Evolutionary conservation across 2,329 filamentous ascomycete genomes (phyloP).

Genomic region (Hysterium pulicare): DNA sequence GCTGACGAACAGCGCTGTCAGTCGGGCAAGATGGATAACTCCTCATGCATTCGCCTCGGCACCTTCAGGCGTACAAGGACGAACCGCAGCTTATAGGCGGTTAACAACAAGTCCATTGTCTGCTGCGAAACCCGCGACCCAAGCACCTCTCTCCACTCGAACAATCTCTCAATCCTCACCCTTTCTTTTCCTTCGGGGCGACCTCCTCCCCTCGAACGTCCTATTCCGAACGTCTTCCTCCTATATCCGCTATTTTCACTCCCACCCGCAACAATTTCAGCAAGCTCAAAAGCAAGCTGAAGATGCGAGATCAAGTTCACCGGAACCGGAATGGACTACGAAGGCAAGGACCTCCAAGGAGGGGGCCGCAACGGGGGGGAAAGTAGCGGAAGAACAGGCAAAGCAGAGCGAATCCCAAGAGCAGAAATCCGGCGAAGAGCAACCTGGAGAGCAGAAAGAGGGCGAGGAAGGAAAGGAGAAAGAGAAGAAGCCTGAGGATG

Average conservation of each 20-base stretch:
- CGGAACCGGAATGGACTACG: constrained; percentile 25
- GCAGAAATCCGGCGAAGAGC: constrained; percentile 44
- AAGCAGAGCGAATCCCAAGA: constrained; percentile 43
- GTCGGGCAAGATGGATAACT: constrained; percentile 40
- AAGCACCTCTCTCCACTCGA: constrained; percentile 13
- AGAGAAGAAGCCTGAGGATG: constrained; percentile 56
- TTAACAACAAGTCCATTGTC: constrained; percentile 34
- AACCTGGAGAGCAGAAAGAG: constrained; percentile 46
- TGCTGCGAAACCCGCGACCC: constrained; percentile 22
- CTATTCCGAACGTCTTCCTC: constrained; percentile 42
- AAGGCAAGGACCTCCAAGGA: constrained; percentile 43
- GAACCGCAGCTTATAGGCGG: constrained; percentile 48
- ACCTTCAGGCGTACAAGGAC: constrained; percentile 40
- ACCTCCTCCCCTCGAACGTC: constrained; percentile 38
- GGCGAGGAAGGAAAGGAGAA: constrained; percentile 37
- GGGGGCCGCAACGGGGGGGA: constrained; percentile 24
- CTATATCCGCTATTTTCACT: constrained; percentile 45
- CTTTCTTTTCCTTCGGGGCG: constrained; percentile 41
- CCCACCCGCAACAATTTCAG: constrained; percentile 31
- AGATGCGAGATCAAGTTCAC: constrained; percentile 33
- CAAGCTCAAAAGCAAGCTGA: constrained; percentile 34
- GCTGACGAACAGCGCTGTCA: constrained; percentile 37
- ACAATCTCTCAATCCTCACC: constrained; percentile 19
- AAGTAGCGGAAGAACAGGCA: constrained; percentile 33
- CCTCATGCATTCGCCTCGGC: constrained; percentile 36